Evolutionary conservation across 2,329 filamentous ascomycete genomes (phyloP).

Genomic region (Ceratocystis papillata): DNA sequence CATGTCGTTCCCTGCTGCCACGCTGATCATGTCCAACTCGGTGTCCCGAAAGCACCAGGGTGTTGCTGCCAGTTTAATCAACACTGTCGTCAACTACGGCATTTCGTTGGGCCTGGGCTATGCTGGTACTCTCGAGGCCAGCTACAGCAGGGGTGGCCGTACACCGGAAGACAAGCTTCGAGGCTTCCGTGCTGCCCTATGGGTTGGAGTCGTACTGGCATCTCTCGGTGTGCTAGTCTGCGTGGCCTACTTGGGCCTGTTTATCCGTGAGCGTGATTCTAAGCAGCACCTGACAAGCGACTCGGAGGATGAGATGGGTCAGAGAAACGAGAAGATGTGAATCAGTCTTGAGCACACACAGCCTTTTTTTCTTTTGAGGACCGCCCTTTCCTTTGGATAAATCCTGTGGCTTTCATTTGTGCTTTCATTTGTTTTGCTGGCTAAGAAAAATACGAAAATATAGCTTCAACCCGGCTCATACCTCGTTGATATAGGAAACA

Average conservation of each 20-base stretch:
- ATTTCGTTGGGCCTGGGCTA: conserved; percentile 56
- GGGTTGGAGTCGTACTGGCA: conserved; percentile 36
- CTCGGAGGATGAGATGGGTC: conserved; percentile 17
- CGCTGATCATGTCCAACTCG: conserved; percentile 47
- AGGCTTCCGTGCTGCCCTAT: conserved; percentile 34
- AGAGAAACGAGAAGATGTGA: conserved; percentile 16
- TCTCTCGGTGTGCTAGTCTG: conserved; percentile 31
- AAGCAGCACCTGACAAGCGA: conserved; percentile 5
- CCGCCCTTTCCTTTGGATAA: neutral
- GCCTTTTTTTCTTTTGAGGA: too few relatives aligned
- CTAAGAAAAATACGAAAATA: neutral
- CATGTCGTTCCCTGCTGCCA: conserved; percentile 54
- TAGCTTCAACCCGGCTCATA: neutral
- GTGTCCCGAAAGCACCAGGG: conserved; percentile 39
- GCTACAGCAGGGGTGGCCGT: conserved; percentile 28
- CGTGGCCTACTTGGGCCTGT: conserved; percentile 21
- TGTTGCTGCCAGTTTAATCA: conserved; percentile 45
- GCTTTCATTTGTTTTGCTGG: neutral
- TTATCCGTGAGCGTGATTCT: conserved; percentile 18
- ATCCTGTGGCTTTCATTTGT: neutral
- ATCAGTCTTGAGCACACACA: neutral
- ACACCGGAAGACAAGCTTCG: conserved; percentile 28
- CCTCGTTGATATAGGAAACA: neutral
- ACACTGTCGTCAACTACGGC: conserved; percentile 57
- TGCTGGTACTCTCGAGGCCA: conserved; percentile 50